These are phyloP conservation scores for Capsicum pubescens DNA, from an alignment of 257 asterid genomes.

Conservation along the genomic window DNA sequence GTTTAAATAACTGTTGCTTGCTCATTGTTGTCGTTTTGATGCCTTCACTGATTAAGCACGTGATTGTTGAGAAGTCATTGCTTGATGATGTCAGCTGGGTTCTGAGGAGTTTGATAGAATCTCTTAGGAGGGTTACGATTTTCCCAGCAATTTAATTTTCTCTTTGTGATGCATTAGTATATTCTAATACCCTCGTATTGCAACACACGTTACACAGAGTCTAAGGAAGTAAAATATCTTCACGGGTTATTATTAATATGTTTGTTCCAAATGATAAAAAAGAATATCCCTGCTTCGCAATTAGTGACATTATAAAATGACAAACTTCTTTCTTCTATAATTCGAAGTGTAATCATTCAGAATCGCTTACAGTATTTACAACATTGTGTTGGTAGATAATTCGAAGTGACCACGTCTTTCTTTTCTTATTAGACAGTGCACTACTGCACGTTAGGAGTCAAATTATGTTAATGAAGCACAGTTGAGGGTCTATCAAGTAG, in stretches of 20 bases:
- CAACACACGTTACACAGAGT: not conserved
- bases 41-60: not conserved
- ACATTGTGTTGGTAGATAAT: no score
- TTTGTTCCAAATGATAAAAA: not conserved
- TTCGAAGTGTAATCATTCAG: no score
- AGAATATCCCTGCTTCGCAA: not conserved
- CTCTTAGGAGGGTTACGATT: not conserved
- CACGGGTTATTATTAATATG: not conserved
- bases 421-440: no score
- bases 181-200: no score
- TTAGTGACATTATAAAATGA: not conserved
- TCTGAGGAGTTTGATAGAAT: not conserved
- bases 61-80: not conserved
- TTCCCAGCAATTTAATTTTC: not conserved
- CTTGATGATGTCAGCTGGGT: not conserved
- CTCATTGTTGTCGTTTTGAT: not conserved
- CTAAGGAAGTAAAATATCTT: not conserved
- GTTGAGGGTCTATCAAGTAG: not conserved
- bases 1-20: no score
- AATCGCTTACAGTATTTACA: no score
- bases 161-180: not conserved
- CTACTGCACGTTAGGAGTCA: no score
- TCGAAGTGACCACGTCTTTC: no score
- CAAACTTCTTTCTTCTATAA: not conserved
- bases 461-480: not conserved